Percentiles rank a stretch among this genome's conserved stretches.
These are phyloP conservation scores for Russula vinacea DNA, from an alignment of 768 basidiomycete species.

Conservation along the genomic window DNA sequence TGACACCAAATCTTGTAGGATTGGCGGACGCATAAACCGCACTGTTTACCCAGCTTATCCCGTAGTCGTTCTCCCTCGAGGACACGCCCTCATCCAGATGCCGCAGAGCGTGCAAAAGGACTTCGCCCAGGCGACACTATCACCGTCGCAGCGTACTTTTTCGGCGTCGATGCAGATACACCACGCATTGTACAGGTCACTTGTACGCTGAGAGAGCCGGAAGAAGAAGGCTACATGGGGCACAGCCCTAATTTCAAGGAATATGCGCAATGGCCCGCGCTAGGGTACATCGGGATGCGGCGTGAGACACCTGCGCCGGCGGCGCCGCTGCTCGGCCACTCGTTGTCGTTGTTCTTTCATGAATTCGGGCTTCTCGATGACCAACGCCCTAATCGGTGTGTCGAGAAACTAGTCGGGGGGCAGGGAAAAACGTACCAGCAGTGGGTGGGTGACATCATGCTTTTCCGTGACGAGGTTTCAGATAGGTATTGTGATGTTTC, in stretches of 20 bases:
- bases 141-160: conserved; percentile 21
- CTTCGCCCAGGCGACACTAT: conserved; percentile 20
- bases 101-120: conserved; percentile 15
- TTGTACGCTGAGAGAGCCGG: conserved; percentile 16
- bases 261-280: conserved; percentile 25
- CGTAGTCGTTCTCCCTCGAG: conserved; percentile 25
- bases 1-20: conserved; percentile 11
- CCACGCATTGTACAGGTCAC: conserved; percentile 22
- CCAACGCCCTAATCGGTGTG: conserved; percentile 23
- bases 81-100: conserved; percentile 18
- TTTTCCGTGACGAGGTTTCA: conserved; percentile 20
- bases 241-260: conserved; percentile 25
- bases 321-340: conserved; percentile 10
- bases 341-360: conserved; percentile 25
- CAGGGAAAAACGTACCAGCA: conserved; percentile 3
- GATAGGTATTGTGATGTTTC: conserved; percentile 25
- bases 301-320: conserved; percentile 17
- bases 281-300: conserved; percentile 21
- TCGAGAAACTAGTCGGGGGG: conserved; percentile 25
- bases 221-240: conserved; percentile 24
- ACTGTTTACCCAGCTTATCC: conserved; percentile 18
- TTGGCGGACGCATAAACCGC: conserved; percentile 21
- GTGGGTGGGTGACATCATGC: conserved; percentile 27
- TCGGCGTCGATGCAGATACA: conserved; percentile 19
- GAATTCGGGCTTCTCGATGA: conserved; percentile 21